Evolutionary conservation across 768 basidiomycete genomes (phyloP).

Genomic region (Tulasnella calospora): DNA sequence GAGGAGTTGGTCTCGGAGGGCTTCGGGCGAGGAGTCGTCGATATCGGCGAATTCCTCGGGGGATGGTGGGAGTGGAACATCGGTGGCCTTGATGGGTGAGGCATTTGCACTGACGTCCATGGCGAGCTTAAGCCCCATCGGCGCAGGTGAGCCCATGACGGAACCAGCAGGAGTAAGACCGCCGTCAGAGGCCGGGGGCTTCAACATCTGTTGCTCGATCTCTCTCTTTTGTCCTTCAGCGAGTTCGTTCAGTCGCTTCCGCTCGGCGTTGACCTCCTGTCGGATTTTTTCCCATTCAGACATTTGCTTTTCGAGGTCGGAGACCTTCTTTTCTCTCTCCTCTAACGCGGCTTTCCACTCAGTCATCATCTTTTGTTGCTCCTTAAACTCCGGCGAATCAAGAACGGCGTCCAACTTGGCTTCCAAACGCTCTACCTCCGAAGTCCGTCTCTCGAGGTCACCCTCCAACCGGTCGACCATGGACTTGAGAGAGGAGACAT

Average conservation of each 20-base stretch:
- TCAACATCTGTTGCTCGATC: slow-evolving; percentile 48
- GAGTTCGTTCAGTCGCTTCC: slow-evolving; percentile 59
- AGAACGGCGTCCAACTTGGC: slow-evolving; percentile 58
- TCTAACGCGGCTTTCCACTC: slow-evolving; percentile 83
- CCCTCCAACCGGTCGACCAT: slow-evolving; percentile 71
- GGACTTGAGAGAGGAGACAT: slow-evolving; percentile 59
- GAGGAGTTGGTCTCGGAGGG: slow-evolving; percentile 49
- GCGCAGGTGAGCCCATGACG: background rate
- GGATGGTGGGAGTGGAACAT: background rate
- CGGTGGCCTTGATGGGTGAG: background rate
- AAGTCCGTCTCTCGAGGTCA: slow-evolving; percentile 68
- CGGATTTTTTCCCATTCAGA: slow-evolving; percentile 70
- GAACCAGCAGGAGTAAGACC: background rate
- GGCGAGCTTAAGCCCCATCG: background rate
- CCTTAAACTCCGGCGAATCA: background rate
- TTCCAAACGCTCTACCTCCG: slow-evolving; percentile 67
- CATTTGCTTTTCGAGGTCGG: slow-evolving; percentile 73
- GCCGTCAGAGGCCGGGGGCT: slow-evolving; percentile 27
- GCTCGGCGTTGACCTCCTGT: slow-evolving; percentile 60
- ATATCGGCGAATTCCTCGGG: slow-evolving; percentile 4
- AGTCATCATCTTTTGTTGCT: slow-evolving; percentile 59
- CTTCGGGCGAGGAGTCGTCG: slow-evolving; percentile 20
- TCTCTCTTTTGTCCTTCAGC: slow-evolving; percentile 65
- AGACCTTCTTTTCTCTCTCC: slow-evolving; percentile 68
- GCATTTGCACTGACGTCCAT: background rate